Evolutionary conservation across 768 basidiomycete genomes (phyloP), one percentile per base, ranked within the genome.

Genomic region (Pleurotus citrinopileatus): DNA sequence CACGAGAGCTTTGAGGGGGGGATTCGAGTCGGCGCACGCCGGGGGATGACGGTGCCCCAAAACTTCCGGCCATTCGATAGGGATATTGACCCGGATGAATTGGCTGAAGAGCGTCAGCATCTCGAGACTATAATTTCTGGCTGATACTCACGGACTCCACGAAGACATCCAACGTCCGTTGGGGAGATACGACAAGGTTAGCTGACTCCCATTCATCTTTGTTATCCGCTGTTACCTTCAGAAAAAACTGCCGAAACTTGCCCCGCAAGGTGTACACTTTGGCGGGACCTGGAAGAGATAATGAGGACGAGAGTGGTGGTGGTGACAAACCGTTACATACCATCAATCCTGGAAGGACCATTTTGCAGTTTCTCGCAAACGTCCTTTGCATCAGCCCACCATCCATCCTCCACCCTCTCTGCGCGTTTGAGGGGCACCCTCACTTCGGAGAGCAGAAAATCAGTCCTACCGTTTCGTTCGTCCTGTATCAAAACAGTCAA

Each of bases 401-500:
- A 86, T 3, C 83, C 81, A 59, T 80, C 83, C 32, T 74, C 73
- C 3, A 70, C 68, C 53, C 78, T 67, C 28, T 79, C 77, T 2
- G 75, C 72, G 4, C 64, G 60, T 60, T 67, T 78, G 32, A 90
- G 65, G n/a, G 77, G 79, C 26, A 89, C 77, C 32, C 70, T 77
- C 17, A 91, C 80, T 64, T 91, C 89, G 1, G 82, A 82, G 17
- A 89, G 72, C 59, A 82, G 81, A 52, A 73, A 68, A 63, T 89
- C 87, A 29, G 69, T 66, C 1, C 68, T 68, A 4, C 77, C 79
- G 57, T 73, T 78, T 29, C 88, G 78, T 45, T 71, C 57, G 58
- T 89, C 88, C 52, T 82, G 77, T 10, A 89, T 88, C 6, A 89
- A 73, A 36, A 90, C 59, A 9, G 87, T 90, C 7, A 90, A 69